A percentile compares a stretch with the other conserved stretches of the same genome.
These are phyloP conservation scores for Acanthamoeba culbertsoni DNA, from an alignment of 208 protist genomes.

Conservation along the genomic window DNA sequence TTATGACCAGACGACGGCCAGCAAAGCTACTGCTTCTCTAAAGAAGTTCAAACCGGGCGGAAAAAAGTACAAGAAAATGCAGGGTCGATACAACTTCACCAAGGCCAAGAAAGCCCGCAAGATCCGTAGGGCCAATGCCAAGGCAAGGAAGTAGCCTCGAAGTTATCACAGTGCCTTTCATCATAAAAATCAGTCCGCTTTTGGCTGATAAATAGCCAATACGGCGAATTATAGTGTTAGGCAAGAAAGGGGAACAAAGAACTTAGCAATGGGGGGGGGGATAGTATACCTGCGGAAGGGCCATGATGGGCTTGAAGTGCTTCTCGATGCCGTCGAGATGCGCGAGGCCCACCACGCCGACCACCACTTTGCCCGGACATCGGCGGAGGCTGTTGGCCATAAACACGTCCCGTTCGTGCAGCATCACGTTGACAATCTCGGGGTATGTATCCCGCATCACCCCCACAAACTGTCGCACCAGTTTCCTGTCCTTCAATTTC, in stretches of 20 bases:
- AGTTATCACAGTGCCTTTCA: too few relatives aligned
- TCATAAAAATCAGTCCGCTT: too few relatives aligned
- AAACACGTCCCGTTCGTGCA: neutral
- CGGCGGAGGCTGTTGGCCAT: neutral
- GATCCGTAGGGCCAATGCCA: neutral
- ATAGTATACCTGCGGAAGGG: neutral
- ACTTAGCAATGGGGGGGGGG: too few relatives aligned
- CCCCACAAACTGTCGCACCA: neutral
- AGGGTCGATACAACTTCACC: neutral
- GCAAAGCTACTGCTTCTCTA: too few relatives aligned
- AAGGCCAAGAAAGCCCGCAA: constrained; percentile 9
- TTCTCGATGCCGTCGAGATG: constrained; percentile 51
- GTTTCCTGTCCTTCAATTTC: neutral
- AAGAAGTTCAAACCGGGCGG: neutral
- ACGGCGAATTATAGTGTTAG: too few relatives aligned
- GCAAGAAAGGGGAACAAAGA: too few relatives aligned
- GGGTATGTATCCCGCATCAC: neutral
- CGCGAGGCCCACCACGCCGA: constrained; percentile 8
- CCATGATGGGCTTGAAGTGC: constrained; percentile 45
- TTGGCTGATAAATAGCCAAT: too few relatives aligned
- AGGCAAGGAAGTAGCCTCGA: too few relatives aligned
- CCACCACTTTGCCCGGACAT: neutral
- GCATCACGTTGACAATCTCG: constrained; percentile 19
- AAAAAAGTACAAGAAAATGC: constrained; percentile 1
- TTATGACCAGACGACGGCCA: neutral